Evolutionary conservation across 306 rosid genomes (phyloP).

Genomic region (Vachellia collinsii): DNA sequence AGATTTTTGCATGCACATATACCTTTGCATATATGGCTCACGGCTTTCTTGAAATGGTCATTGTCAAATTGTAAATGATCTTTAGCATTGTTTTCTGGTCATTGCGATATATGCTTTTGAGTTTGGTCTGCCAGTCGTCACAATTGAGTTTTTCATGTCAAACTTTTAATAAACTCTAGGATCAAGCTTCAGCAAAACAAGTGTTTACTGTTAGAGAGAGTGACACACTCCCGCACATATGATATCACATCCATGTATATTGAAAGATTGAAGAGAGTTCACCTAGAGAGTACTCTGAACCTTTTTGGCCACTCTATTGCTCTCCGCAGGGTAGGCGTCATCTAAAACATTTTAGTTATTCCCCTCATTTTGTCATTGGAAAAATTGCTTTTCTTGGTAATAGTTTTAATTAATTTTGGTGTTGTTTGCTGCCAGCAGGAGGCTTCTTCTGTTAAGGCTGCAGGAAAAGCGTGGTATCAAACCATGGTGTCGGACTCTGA

Average conservation of each 20-base stretch:
- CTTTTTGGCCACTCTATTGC: background rate
- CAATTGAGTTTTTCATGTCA: too few relatives aligned
- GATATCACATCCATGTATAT: background rate
- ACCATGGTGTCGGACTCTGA: constrained; percentile 90
- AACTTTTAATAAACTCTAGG: background rate
- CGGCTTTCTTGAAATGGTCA: background rate
- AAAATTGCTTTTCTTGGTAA: background rate
- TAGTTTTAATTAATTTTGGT: background rate
- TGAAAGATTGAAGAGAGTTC: background rate
- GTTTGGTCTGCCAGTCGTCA: background rate
- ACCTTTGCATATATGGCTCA: background rate
- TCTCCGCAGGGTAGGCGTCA: background rate
- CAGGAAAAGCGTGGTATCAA: constrained; percentile 81
- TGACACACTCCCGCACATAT: too few relatives aligned
- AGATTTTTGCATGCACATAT: background rate
- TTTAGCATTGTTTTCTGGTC: background rate
- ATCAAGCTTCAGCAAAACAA: background rate
- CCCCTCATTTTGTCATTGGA: background rate
- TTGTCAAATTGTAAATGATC: background rate
- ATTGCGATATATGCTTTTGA: background rate
- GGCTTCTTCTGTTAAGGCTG: constrained; percentile 68
- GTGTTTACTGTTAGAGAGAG: background rate
- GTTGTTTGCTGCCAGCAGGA: constrained; percentile 56
- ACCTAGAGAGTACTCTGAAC: background rate
- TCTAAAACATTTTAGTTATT: background rate